Evolutionary conservation across 345 rosid species (phyloP), one percentile per base, ranked within the genome.

Genomic region (Arabidopsis thaliana): DNA sequence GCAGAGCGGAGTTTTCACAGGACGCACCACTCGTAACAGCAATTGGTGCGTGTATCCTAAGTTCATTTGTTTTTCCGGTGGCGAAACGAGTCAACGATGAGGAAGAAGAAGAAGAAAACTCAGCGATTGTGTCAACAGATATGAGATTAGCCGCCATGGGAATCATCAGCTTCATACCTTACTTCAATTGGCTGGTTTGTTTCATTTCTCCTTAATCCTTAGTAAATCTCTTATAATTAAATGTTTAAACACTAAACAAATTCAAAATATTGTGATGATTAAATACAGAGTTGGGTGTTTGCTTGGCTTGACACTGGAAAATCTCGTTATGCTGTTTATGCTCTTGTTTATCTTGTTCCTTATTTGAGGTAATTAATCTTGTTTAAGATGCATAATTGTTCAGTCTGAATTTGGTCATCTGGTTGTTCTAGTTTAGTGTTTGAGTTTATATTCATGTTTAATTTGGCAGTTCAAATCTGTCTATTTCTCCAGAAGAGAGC

Each of bases 251-350:
- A 16, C 12, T 40, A 60, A 60, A 24, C 36, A 13, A 50, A 25
- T 0, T 14, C 23, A 0, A 3, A 16, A 2, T 28, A 0, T 20
- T 33, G 0, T 32, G 48, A 13, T 36, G 32, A 28, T 28, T 28
- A 28, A 28, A 28, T 28, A 28, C 71, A 95, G 99, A 83, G 97
- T 80, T 95, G 99, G 99, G 87, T 95, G 16, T 95, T 95, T 75
- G 99, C 99, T 13, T 92, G 97, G 96, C 93, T 92, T 78, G 99
- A 95, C 76, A 89, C 97, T 0, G 96, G 93, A 40, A 90, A 83
- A 70, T 81, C 96, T 51, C 91, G 93, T 11, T 95, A 92, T 67
- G 91, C 91, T 16, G 79, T 88, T 13, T 92, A 87, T 67, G 80
- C 99, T 37, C 71, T 89, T 58, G 93, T 83, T 0, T 95, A 95